These are phyloP conservation scores for Rhizophagus clarus DNA, from an alignment of 192 early-diverging fungal species.

Conservation along the genomic window DNA sequence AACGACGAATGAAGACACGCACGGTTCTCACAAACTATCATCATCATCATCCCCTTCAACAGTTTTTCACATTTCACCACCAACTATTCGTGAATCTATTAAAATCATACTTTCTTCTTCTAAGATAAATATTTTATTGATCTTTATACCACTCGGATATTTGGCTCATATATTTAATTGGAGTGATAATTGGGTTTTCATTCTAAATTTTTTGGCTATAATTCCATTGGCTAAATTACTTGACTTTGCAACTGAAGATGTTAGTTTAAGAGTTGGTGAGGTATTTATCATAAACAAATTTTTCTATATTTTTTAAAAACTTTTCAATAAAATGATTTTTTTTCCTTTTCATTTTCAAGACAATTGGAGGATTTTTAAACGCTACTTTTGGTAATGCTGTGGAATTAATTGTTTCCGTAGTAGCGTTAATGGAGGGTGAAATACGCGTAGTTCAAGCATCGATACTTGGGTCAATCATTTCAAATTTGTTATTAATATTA, in stretches of 20 bases:
- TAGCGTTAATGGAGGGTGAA: conserved; percentile 78
- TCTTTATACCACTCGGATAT: conserved; percentile 83
- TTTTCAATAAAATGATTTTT: too few relatives aligned
- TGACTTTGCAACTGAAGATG: conserved; percentile 43
- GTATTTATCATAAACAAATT: conserved; percentile 9
- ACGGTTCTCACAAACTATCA: too few relatives aligned
- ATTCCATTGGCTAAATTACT: conserved; percentile 82
- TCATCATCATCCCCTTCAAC: too few relatives aligned
- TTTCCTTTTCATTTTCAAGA: too few relatives aligned
- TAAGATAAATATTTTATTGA: conserved; percentile 70
- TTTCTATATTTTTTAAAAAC: too few relatives aligned
- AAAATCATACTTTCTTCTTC: neutral
- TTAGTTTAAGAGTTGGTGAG: conserved; percentile 55
- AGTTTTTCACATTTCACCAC: too few relatives aligned
- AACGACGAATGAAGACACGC: too few relatives aligned
- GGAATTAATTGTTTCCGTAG: conserved; percentile 78
- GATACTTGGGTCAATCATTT: conserved; percentile 86
- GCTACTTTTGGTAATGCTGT: conserved; percentile 85
- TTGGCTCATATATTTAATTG: conserved; percentile 63
- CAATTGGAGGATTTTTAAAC: conserved; percentile 63
- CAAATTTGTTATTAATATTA: conserved; percentile 80
- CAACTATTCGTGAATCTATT: neutral
- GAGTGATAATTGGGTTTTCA: conserved; percentile 68
- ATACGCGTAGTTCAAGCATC: conserved; percentile 86
- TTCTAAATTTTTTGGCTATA: conserved; percentile 89